Evolutionary conservation across 495 filamentous ascomycete species (phyloP), one percentile per base, ranked within the genome.

Genomic region (Cladorrhinum samala): DNA sequence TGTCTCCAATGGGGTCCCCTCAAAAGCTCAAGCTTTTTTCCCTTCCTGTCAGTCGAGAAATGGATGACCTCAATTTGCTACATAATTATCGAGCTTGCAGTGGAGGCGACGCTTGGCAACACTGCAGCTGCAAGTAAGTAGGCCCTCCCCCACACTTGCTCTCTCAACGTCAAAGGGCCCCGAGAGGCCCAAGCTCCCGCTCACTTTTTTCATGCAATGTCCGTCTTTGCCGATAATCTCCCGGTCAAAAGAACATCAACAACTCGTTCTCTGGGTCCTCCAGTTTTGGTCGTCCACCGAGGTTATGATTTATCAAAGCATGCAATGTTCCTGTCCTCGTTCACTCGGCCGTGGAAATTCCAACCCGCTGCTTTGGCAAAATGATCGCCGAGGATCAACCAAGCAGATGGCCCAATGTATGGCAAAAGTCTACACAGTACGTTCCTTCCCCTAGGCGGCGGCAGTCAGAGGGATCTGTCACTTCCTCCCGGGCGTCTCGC

Each of bases 31-130:
- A 14, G 30, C 30, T 52, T 39, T 50, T 52, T 38, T 47, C 24
- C 45, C 45, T 27, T 27, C 20, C 42, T 45, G 19, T 2, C 41
- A 17, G 17, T 17, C 30, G 56, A 42, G n/a, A 25, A 36, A 53
- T 46, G 48, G 53, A 61, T 61, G 60, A 61, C 58, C 58, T 63
- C 60, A 63, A 62, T 58, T 62, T 65, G 56, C 44, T 50, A 50
- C 52, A 9, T 43, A 53, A 49, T 57, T 58, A 33, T 41, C 16
- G 39, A 41, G 42, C 20, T 45, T 21, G 18, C 45, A 25, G 45
- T 47, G 45, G 45, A 16, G 45, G 25, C 14, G 17, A 33, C 16
- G 21, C 45, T 47, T 47, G 45, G 45, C 23, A 11, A 11, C 0
- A 16, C 9, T 47, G 24, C 23, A 27, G 14, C 18, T 23, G n/a